These are phyloP conservation scores for Cryoendolithus antarcticus DNA, from an alignment of 2,329 filamentous ascomycete species.

Conservation along the genomic window DNA sequence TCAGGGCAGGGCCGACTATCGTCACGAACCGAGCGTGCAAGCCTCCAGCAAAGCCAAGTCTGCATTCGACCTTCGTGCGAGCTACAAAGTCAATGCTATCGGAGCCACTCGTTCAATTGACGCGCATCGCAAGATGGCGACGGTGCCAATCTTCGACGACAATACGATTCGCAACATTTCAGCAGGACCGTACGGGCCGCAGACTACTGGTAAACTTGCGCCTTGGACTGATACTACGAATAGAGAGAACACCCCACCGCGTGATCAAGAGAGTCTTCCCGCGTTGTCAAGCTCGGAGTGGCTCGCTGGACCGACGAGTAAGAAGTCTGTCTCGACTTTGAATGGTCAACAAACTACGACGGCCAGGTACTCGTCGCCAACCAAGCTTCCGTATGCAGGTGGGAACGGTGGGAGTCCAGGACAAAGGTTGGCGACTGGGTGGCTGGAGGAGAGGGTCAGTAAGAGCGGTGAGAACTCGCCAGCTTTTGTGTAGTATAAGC, in stretches of 20 bases:
- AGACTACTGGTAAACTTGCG: constrained; percentile 3
- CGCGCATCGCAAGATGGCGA: constrained; percentile 12
- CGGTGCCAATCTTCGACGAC: constrained; percentile 19
- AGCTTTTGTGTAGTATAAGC: not conserved
- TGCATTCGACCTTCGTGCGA: constrained; percentile 22
- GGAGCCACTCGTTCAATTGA: constrained; percentile 12
- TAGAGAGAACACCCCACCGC: constrained; percentile 12
- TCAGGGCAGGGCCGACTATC: too few relatives aligned
- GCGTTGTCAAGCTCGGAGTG: constrained; percentile 20
- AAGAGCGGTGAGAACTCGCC: not conserved
- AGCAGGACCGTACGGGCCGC: constrained; percentile 21
- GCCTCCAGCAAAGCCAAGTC: constrained; percentile 12
- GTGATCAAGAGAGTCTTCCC: constrained; percentile 9
- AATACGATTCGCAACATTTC: constrained; percentile 20
- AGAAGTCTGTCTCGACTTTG: constrained; percentile 8
- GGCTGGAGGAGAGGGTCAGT: constrained; percentile 14
- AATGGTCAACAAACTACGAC: constrained; percentile 3
- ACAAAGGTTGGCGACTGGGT: constrained; percentile 18
- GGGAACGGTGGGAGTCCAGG: constrained; percentile 12
- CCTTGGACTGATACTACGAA: constrained; percentile 5
- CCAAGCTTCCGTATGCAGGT: constrained; percentile 2
- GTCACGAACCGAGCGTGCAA: not conserved
- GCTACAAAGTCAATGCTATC: constrained; percentile 15
- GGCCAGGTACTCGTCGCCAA: not conserved
- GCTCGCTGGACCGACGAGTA: constrained; percentile 12